Conservation (phyloP, 2,329 filamentous ascomycete species). For the Cryphonectria radicalis region DNA sequence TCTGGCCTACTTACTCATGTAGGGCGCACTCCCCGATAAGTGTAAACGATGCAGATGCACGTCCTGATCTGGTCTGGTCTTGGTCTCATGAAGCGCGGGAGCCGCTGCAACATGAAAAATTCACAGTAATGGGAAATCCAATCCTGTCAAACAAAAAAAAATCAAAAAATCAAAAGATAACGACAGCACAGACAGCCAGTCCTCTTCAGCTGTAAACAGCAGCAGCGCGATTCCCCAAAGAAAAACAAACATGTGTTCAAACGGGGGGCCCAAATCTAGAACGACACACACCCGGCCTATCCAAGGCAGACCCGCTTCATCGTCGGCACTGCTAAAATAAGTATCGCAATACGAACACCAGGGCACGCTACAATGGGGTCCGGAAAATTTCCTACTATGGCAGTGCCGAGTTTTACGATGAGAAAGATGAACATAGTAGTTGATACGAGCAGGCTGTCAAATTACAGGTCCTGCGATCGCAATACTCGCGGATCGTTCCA, state of each 20-base stretch:
- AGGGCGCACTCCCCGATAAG: too few species aligned
- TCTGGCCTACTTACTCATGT: background rate
- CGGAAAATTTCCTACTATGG: background rate
- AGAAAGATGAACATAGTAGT: background rate
- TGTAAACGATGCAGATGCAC: background rate
- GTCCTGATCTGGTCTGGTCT: background rate
- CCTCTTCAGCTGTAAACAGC: background rate
- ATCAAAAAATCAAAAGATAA: too few species aligned
- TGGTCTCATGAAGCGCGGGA: background rate
- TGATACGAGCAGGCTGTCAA: background rate
- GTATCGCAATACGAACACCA: slow-evolving; percentile 2
- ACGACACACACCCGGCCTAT: background rate
- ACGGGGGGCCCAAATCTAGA: background rate
- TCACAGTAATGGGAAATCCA: background rate
- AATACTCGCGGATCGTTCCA: background rate
- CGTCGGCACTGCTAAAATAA: slow-evolving; percentile 7
- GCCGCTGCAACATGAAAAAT: background rate
- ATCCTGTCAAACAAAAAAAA: background rate
- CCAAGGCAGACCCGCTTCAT: background rate
- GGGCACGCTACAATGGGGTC: background rate
- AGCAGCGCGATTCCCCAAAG: background rate
- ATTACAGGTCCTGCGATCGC: background rate
- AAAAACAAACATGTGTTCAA: background rate
- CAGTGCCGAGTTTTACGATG: background rate
- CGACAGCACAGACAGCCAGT: background rate